Percentiles rank a stretch among this genome's conserved stretches.
phyloP scores from a whole-genome alignment of 2,329 filamentous ascomycete genomes.

The Stenocarpella maydis region DNA sequence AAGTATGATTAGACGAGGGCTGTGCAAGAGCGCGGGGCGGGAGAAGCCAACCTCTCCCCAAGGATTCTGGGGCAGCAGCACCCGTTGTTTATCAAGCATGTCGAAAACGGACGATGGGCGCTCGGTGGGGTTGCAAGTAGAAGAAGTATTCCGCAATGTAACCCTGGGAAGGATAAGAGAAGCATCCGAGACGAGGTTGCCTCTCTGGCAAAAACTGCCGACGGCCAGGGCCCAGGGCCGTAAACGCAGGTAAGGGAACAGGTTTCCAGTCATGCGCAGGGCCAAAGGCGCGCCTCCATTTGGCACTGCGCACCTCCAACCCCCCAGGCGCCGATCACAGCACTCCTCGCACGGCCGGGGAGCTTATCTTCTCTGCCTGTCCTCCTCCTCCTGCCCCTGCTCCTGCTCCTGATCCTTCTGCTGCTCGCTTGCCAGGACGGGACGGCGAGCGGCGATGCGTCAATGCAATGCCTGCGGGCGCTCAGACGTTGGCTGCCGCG shows the following conservation, averaged over 20 bases:
- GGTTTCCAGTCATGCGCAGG: background rate
- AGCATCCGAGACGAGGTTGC: background rate
- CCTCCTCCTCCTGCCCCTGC: background rate
- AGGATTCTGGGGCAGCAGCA: background rate
- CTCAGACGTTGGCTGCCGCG: conserved; percentile 7
- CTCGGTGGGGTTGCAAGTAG: background rate
- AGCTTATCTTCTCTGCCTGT: background rate
- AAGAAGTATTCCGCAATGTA: background rate
- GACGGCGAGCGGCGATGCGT: background rate
- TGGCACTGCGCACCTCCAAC: no score
- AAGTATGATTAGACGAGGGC: conserved; percentile 3
- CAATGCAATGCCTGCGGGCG: background rate
- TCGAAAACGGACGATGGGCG: background rate
- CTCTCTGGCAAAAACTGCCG: background rate
- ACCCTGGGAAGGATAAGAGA: background rate
- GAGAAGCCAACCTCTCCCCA: background rate
- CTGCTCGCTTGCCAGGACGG: background rate
- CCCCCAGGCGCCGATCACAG: background rate
- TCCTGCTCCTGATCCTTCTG: background rate
- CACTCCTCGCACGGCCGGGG: no score
- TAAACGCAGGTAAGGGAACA: background rate
- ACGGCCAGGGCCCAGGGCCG: background rate
- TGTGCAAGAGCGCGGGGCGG: background rate
- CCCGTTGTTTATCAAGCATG: conserved; percentile 2
- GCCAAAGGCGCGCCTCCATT: background rate